A percentile compares a stretch with the other conserved stretches of the same genome.
Evolutionary conservation across 306 rosid genomes (phyloP).

Genomic region (Cicer arietinum): DNA sequence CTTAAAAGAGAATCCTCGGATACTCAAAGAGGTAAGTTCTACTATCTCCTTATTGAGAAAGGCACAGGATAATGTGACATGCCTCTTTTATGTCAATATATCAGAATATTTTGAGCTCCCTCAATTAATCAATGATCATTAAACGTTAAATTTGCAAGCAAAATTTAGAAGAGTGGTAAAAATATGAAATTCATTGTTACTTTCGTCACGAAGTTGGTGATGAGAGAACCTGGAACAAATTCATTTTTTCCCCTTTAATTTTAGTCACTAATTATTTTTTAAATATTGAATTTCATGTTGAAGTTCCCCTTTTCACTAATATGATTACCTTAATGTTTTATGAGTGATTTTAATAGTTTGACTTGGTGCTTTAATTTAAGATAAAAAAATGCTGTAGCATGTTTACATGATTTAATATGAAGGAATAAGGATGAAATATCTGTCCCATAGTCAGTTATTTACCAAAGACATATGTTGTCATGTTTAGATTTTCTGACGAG

Average conservation of each 20-base stretch:
- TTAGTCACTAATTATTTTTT: not conserved
- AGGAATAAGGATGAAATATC: not conserved
- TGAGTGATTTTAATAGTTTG: not conserved
- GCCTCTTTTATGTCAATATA: not conserved
- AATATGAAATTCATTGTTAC: not conserved
- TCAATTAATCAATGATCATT: not conserved
- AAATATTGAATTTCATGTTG: constrained; percentile 13
- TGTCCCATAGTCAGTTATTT: not conserved
- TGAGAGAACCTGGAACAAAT: not conserved
- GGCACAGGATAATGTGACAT: not conserved
- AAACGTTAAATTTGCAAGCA: not conserved
- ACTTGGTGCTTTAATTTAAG: not conserved
- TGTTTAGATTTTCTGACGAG: constrained; percentile 24
- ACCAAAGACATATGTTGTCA: not conserved
- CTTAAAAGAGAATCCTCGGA: constrained; percentile 69
- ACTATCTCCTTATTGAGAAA: constrained; percentile 13
- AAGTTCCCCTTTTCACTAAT: constrained; percentile 18
- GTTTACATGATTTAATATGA: not conserved
- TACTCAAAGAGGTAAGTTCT: constrained; percentile 57
- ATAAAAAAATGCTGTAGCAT: not conserved
- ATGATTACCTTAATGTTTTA: not conserved
- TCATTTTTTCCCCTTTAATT: not conserved
- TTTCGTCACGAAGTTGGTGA: not conserved
- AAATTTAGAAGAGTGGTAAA: not conserved
- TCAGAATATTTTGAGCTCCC: constrained; percentile 17